phyloP scores from a whole-genome alignment of 2,329 filamentous ascomycete genomes.

The Metarhizium album region DNA sequence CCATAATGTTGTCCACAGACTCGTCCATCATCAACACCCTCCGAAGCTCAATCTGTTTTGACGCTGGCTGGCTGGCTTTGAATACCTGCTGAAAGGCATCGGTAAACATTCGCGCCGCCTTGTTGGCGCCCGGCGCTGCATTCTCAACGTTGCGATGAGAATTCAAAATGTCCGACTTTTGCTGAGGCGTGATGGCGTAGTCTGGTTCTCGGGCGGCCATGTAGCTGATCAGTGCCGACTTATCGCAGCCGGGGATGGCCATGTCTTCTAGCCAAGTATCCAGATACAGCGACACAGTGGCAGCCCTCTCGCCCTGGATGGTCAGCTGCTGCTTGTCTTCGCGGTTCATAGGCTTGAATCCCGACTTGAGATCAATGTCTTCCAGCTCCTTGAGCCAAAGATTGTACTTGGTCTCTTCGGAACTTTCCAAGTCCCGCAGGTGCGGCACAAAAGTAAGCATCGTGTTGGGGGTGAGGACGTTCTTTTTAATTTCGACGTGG shows the following conservation, averaged over 20 bases:
- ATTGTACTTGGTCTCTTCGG: constrained; percentile 45
- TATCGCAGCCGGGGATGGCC: constrained; percentile 39
- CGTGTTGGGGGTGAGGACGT: constrained; percentile 48
- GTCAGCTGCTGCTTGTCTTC: constrained; percentile 39
- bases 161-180: constrained; percentile 40
- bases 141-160: constrained; percentile 32
- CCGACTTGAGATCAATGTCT: constrained; percentile 45
- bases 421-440: constrained; percentile 43
- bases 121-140: constrained; percentile 29
- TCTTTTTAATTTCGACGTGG: constrained; percentile 48
- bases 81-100: constrained; percentile 49
- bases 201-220: constrained; percentile 39
- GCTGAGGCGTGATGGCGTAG: constrained; percentile 40
- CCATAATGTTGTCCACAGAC: constrained; percentile 41
- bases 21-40: constrained; percentile 44
- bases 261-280: constrained; percentile 42
- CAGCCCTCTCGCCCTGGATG: constrained; percentile 40
- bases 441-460: constrained; percentile 51
- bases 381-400: constrained; percentile 47
- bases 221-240: constrained; percentile 39
- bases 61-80: constrained; percentile 19
- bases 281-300: constrained; percentile 40
- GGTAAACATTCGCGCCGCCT: constrained; percentile 39
- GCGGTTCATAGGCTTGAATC: constrained; percentile 43
- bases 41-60: constrained; percentile 34